Conservation (phyloP, 192 early-diverging fungal genomes). For the Entophlyctis helioformis region DNA sequence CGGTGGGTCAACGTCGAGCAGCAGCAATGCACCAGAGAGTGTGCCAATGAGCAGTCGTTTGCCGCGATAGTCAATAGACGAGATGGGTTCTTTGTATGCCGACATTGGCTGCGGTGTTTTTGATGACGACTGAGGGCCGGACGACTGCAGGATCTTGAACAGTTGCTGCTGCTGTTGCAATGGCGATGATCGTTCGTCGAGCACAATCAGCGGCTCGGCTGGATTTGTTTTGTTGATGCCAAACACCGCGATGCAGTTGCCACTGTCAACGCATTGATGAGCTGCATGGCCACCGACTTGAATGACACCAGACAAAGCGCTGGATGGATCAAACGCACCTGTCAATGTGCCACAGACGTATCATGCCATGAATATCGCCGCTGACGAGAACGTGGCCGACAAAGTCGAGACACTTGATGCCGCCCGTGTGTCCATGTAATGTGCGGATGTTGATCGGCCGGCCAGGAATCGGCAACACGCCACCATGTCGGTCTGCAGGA, state of each 20-base stretch:
- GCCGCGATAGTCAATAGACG: slow-evolving; percentile 5
- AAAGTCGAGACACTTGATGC: slow-evolving; percentile 25
- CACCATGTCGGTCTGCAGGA: too few relatives aligned
- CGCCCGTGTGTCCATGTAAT: slow-evolving; percentile 15
- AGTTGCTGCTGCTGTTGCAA: background rate
- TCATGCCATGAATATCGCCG: slow-evolving; percentile 17
- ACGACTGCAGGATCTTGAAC: background rate
- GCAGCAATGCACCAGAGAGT: slow-evolving; percentile 10
- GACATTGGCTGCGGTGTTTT: background rate
- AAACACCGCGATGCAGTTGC: slow-evolving; percentile 17
- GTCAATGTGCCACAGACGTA: slow-evolving; percentile 20
- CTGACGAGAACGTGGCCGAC: slow-evolving; percentile 5
- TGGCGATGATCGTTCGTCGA: background rate
- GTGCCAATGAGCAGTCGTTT: slow-evolving; percentile 8
- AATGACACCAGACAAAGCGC: slow-evolving; percentile 1
- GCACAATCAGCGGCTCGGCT: background rate
- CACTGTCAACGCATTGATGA: slow-evolving; percentile 7
- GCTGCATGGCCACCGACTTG: slow-evolving; percentile 1
- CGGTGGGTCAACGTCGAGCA: slow-evolving; percentile 6
- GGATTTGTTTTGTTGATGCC: slow-evolving; percentile 1
- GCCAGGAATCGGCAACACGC: too few relatives aligned
- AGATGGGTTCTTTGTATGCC: slow-evolving; percentile 7
- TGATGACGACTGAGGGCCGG: too few relatives aligned
- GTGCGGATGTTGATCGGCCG: slow-evolving; percentile 9
- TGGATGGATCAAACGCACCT: too few relatives aligned